Evolutionary conservation across 768 basidiomycete species (phyloP).

Genomic region (Mycena venus): DNA sequence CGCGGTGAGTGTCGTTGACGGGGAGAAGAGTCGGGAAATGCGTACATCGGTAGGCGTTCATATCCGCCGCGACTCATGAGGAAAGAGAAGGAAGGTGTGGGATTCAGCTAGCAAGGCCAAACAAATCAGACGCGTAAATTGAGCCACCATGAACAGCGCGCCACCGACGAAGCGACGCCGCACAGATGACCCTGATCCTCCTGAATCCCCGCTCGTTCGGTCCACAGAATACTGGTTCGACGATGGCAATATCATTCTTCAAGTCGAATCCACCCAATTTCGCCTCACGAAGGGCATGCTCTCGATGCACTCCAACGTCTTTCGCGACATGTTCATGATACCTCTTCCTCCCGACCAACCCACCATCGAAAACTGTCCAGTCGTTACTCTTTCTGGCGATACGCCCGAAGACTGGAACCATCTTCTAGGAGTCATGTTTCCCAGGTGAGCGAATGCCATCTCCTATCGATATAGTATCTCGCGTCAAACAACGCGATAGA

Average conservation of each 20-base stretch:
- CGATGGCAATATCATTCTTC: constrained; percentile 58
- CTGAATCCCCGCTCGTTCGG: neutral
- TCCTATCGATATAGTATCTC: neutral
- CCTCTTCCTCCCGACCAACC: constrained; percentile 48
- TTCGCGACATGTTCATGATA: constrained; percentile 54
- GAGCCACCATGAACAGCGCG: neutral
- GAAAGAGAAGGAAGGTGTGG: neutral
- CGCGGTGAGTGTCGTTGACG: constrained; percentile 42
- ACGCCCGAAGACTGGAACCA: constrained; percentile 46
- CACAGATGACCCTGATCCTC: neutral
- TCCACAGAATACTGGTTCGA: constrained; percentile 44
- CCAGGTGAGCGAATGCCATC: neutral
- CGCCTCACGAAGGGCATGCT: constrained; percentile 51
- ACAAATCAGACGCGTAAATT: neutral
- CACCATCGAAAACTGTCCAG: constrained; percentile 45
- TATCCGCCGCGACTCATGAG: constrained; percentile 50
- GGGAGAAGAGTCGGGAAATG: constrained; percentile 46
- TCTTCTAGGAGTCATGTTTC: constrained; percentile 50
- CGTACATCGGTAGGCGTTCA: constrained; percentile 67
- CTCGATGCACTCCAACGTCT: constrained; percentile 51
- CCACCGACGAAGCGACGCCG: neutral
- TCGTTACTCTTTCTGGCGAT: constrained; percentile 50
- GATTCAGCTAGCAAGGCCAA: no score
- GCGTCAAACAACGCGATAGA: neutral
- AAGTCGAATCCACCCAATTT: constrained; percentile 50